Percentiles rank a stretch among this genome's conserved stretches.
Evolutionary conservation across 2,329 filamentous ascomycete species (phyloP).

Genomic region (Paracoccidioides brasiliensis): DNA sequence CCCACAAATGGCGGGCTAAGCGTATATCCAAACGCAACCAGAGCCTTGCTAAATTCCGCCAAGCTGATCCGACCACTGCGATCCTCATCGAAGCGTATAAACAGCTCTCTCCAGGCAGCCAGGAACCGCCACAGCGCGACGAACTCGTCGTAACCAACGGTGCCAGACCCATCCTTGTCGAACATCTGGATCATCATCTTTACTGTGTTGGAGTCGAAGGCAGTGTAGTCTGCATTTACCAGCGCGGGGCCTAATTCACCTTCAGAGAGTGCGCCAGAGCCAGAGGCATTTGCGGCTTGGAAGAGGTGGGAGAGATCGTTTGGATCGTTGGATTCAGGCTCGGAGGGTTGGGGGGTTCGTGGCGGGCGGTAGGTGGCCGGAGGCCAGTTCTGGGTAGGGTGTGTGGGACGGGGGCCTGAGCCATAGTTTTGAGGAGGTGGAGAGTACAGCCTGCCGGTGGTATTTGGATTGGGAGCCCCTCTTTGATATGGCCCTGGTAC

Average conservation of each 20-base stretch:
- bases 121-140: constrained; percentile 94
- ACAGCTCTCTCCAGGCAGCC: constrained; percentile 82
- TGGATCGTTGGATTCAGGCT: constrained; percentile 33
- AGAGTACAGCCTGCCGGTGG: constrained; percentile 29
- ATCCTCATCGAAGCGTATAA: constrained; percentile 89
- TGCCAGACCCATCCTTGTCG: constrained; percentile 76
- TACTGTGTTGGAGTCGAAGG: constrained; percentile 87
- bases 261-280: constrained; percentile 71
- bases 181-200: constrained; percentile 99
- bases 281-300: constrained; percentile 68
- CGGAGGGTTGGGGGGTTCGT: constrained; percentile 46
- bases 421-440: constrained; percentile 36
- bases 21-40: constrained; percentile 87
- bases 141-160: constrained; percentile 91
- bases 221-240: constrained; percentile 90
- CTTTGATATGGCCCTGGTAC: background rate
- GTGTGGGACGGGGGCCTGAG: constrained; percentile 37
- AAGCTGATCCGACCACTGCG: constrained; percentile 74
- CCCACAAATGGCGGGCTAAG: constrained; percentile 73
- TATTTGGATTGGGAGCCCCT: constrained; percentile 21
- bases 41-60: constrained; percentile 75
- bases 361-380: constrained; percentile 50
- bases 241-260: constrained; percentile 76
- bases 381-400: constrained; percentile 42
- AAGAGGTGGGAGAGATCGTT: constrained; percentile 68